Evolutionary conservation across 2,329 filamentous ascomycete genomes (phyloP), one percentile per base, ranked within the genome.

Genomic region (Rutstroemia sydowiana): DNA sequence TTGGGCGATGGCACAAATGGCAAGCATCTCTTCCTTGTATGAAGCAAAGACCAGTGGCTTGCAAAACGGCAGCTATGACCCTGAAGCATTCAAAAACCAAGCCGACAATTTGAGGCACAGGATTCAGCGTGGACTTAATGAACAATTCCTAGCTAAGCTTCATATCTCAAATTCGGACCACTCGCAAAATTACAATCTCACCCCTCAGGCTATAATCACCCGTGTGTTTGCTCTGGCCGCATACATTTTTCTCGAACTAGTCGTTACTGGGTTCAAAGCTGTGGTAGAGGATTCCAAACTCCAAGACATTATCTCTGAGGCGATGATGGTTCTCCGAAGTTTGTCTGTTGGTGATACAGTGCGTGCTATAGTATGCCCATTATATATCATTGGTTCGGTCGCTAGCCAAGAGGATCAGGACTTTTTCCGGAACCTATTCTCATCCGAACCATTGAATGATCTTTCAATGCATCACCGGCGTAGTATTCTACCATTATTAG

Each of bases 1-100:
- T 62, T 79, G 77, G 76, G 73, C 74, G 1, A 58, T 84, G 42
- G 65, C 76, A 42, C 67, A 73, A n/a, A 71, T 85, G 40, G 75
- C 73, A 11, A 73, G 79, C 18, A 74, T 80, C 43, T 69, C 78
- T 13, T 63, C 70, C 0, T 69, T 85, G 6, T 73, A 78, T 47
- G 70, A 73, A 1, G 81, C 76, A 74, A 84, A 82, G 65, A 73
- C 73, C 57, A 65, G 72, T 20, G 70, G 71, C 55, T 71, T 69
- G 44, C 62, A 55, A 21, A 37, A 53, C 16, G 56, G 52, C 10
- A 20, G 32, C 16, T 51, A 56, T 18, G 49, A 57, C 45, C 45
- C 20, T 11, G 28, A 48, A 10, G 52, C 53, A 31, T 58, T 61
- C 40, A 31, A 54, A 4, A 28, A 43, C 4, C 52, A 32, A n/a